Base-by-base conservation (phyloP, 306 rosid genomes). In the Delonix regia region DNA sequence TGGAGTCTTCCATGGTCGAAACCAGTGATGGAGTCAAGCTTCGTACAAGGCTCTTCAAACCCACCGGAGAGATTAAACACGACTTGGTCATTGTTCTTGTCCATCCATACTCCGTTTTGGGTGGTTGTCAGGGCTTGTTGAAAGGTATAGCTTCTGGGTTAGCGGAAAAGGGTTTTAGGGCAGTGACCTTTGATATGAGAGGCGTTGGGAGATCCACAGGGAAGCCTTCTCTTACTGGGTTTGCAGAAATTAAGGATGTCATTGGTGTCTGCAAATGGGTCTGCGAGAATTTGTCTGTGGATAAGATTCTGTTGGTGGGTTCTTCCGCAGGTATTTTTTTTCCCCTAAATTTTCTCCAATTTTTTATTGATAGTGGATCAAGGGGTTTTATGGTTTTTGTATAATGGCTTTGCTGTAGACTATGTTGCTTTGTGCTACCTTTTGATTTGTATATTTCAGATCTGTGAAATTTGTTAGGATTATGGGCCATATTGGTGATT, bases 41-140 rank as follows among this genome's bases (percentile, higher is more conserved):
- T 70, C 81, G 84, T 52, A 63, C 94, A 13, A 79, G 89, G 82
- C 61, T 93, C 39, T 96, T 93, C 91, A 90, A 86, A 53, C 89
- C 97, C 36, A 65, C 9, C 25, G 87, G 44, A 42, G 89, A 77
- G 18, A 60, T 27, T 44, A 71, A 42, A 11, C 77, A 11, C 11
- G 62, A 69, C 53, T 74, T 86, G 19, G 99, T 22, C n/a, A 84
- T 90, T 30, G 91, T 91, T 83, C 85, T 96, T 56, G 97, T 96
- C 14, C 99, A 96, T 73, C 99, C 99, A 0, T 93, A 86, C 78
- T 88, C 99, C n/a, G n/a, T 96, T 36, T 24, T 96, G 30, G 97
- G 99, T 13, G 99, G 98, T 9, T 93, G 86, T 9, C 99, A 93
- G 71, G 98, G 90, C 42, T 96, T 91, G 3, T 87, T 96, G 74